These are phyloP conservation scores for Aulographum hederae DNA, from an alignment of 2,329 filamentous ascomycete species.

Conservation along the genomic window DNA sequence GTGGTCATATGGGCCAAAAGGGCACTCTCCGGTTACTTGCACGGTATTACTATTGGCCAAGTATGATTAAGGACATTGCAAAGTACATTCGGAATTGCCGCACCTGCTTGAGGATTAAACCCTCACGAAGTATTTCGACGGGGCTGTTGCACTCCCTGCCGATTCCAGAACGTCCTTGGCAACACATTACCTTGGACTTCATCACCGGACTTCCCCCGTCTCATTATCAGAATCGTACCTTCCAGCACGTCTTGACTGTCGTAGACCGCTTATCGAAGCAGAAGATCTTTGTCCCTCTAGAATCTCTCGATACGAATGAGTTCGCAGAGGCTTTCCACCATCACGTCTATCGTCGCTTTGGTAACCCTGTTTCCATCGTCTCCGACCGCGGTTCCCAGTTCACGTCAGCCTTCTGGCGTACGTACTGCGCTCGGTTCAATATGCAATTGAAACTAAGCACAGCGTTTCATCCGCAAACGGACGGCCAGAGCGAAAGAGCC, in stretches of 20 bases:
- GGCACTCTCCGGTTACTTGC: too few species aligned
- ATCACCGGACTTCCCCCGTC: constrained; percentile 1
- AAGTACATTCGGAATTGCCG: constrained; percentile 2
- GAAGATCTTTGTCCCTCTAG: constrained; percentile 4
- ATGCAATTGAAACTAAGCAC: constrained; percentile 6
- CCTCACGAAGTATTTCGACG: not conserved
- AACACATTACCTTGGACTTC: constrained; percentile 8
- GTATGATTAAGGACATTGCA: too few species aligned
- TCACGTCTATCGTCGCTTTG: constrained; percentile 5
- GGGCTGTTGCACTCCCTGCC: constrained; percentile 5
- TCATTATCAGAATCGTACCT: constrained; percentile 1
- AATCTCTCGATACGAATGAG: not conserved
- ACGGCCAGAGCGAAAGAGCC: constrained; percentile 7
- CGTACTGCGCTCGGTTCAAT: constrained; percentile 4
- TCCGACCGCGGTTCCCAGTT: constrained; percentile 8
- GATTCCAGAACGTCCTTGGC: constrained; percentile 5
- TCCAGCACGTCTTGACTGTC: constrained; percentile 2
- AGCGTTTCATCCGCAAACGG: constrained; percentile 9
- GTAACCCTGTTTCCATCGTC: constrained; percentile 4
- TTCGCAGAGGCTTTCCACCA: constrained; percentile 2
- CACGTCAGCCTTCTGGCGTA: constrained; percentile 6
- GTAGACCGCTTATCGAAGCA: constrained; percentile 5
- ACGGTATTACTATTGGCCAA: too few species aligned
- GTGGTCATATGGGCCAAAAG: not conserved
- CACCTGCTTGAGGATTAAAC: constrained; percentile 1